Evolutionary conservation across 192 early-diverging fungal genomes (phyloP), one percentile per base, ranked within the genome.

Genomic region (Gryganskiella cystojenkinii): DNA sequence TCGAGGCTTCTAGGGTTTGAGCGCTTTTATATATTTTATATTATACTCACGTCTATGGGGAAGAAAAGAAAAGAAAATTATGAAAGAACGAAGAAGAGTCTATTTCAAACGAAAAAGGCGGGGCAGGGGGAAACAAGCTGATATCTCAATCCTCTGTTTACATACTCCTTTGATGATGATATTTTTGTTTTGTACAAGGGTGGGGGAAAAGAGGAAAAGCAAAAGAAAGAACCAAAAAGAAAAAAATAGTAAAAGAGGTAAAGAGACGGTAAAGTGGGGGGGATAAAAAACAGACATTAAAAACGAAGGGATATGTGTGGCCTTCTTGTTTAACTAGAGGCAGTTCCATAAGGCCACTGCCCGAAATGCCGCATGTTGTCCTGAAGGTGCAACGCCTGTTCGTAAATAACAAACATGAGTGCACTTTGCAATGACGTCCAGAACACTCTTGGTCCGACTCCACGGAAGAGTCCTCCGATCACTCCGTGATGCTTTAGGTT

Each of bases 391-490:
- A 88, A 54, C 22, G 84, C 87, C 61, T 87, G 84, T 58, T 92
- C 91, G 64, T 89, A 90, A 40, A 92, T 75, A n/a, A 90, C 81
- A 88, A 93, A 93, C 91, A 93, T 91, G 50, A 88, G 64, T 4
- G 86, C 86, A 52, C 82, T 85, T 73, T 93, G 91, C 61, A 86
- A 64, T 40, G 84, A 86, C 25, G 91, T 92, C 90, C 92, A 92
- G 31, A 86, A 84, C 51, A 93, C 92, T 28, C 90, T 73, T 15
- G 91, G 91, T 47, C 92, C 92, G 44, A 87, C 83, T 15, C 93
- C 93, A 50, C 92, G 79, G 82, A 91, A 95, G 24, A 93, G 62
- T 30, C 91, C 93, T 44, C 59, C 69, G 15, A 82, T 64, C 3
- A 84, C 53, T 2, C 87, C 87, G 47, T 86, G 83, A 57, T 88